Evolutionary conservation across 1,284 basidiomycete species (phyloP), one percentile per base, ranked within the genome.

Genomic region (Puccinia coronata): DNA sequence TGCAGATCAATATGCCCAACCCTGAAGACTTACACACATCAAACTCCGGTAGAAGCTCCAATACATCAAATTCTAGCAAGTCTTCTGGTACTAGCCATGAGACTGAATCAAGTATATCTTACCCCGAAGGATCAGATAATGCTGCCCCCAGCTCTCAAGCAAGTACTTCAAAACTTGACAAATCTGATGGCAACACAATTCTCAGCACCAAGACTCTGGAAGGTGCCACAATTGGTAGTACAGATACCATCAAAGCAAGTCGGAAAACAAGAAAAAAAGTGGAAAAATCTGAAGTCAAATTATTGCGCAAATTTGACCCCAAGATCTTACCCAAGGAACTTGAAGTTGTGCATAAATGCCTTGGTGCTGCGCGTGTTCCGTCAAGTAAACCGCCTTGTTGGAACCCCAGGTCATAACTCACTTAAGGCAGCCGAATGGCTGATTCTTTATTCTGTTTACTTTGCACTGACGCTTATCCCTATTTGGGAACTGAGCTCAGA

Each of bases 381-480:
- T 74, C 72, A 8, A 57, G 72, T 74, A 0, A 74, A 53, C 0
- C 72, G 55, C 18, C 55, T 74, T 0, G 57, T 74, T 2, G 72
- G 72, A 28, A 74, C 25, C 36, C 55, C 72, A 8, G 65, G 65
- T 4, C 16, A 69, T 47, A 43, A n/a, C 23, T 69, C 39, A 18
- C 65, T 69, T 8, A 75, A 75, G 25, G 53, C 73, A 47, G 73
- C 73, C 25, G 55, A 75, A 31, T 75, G 73, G 73, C 73, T 65
- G 28, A 43, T 51, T 8, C 74, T 76, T 36, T 76, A 65, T 36
- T 61, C 28, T 16, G 20, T 76, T 49, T 65, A 43, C 51, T 61
- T 61, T 59, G 36, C 59, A 18, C 55, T 61, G n/a, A n/a, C n/a
- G n/a, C n/a, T n/a, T n/a, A n/a, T n/a, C n/a, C n/a, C n/a, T n/a